phyloP scores from a whole-genome alignment of 176 grass and related monocot genomes.

The Thinopyrum elongatum region DNA sequence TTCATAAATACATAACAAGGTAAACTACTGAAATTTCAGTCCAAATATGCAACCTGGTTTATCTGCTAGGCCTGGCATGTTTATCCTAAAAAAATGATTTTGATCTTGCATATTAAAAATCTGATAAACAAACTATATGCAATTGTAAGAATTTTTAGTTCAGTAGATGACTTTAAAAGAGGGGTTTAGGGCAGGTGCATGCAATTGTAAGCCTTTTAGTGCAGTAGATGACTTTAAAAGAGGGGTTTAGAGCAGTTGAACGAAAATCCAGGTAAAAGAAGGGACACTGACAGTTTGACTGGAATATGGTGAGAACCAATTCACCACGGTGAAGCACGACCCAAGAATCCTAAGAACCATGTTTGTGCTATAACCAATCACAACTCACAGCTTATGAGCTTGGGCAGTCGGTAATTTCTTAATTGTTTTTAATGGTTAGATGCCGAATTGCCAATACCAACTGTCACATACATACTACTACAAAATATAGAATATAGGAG shows the following conservation, averaged over 20 bases:
- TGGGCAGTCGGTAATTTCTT: neutral
- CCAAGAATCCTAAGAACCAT: neutral
- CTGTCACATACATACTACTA: neutral
- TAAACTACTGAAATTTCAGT: neutral
- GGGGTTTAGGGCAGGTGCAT: neutral
- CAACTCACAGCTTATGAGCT: neutral
- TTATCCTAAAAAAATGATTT: neutral
- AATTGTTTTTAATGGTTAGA: neutral
- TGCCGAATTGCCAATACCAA: neutral
- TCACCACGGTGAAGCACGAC: neutral
- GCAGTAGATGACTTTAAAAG: neutral
- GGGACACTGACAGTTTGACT: neutral
- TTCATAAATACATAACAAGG: slow-evolving; percentile 8
- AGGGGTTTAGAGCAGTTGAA: neutral
- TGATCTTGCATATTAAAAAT: neutral
- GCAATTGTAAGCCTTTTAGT: neutral
- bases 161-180: neutral
- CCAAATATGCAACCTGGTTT: neutral
- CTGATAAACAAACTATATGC: neutral
- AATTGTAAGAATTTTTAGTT: neutral
- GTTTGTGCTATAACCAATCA: neutral
- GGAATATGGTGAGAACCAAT: neutral
- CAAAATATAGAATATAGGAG: too few relatives aligned
- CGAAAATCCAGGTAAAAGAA: neutral
- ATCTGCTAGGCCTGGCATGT: neutral